A percentile compares a stretch with the other conserved stretches of the same genome.
phyloP scores from a whole-genome alignment of 306 rosid genomes.

The Cicer judaicum region DNA sequence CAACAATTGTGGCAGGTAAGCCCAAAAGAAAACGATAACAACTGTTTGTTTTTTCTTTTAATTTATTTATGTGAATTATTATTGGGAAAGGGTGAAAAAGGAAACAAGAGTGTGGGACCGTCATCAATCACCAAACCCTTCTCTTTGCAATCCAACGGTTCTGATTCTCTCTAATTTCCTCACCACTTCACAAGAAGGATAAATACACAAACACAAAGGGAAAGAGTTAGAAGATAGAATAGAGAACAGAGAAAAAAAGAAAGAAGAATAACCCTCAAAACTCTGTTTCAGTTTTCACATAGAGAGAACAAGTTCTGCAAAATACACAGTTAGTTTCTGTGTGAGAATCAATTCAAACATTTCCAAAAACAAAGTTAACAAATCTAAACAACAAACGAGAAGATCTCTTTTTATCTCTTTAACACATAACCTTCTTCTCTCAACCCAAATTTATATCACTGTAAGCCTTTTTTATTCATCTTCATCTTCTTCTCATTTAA shows the following conservation, averaged over 20 bases:
- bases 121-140: slow-evolving; percentile 48
- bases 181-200: slow-evolving; percentile 45
- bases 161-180: slow-evolving; percentile 36
- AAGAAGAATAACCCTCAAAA: slow-evolving; percentile 41
- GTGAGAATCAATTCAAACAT: slow-evolving; percentile 1
- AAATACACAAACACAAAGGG: slow-evolving; percentile 40
- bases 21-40: background rate
- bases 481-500: slow-evolving; percentile 10
- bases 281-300: slow-evolving; percentile 29
- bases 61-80: slow-evolving; percentile 24
- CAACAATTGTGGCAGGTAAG: background rate
- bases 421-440: background rate
- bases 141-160: slow-evolving; percentile 46
- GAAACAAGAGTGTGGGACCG: slow-evolving; percentile 29
- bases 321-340: background rate
- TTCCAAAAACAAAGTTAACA: slow-evolving; percentile 27
- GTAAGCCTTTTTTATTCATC: slow-evolving; percentile 42
- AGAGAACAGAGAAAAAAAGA: background rate
- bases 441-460: slow-evolving; percentile 45
- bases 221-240: background rate
- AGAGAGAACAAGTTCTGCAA: background rate
- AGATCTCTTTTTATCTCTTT: slow-evolving; percentile 48
- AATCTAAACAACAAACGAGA: slow-evolving; percentile 32
- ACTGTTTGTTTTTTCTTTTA: slow-evolving; percentile 4
- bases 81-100: slow-evolving; percentile 6